phyloP scores from a whole-genome alignment of 164 flowering plant genomes.

The Annona squamosa region DNA sequence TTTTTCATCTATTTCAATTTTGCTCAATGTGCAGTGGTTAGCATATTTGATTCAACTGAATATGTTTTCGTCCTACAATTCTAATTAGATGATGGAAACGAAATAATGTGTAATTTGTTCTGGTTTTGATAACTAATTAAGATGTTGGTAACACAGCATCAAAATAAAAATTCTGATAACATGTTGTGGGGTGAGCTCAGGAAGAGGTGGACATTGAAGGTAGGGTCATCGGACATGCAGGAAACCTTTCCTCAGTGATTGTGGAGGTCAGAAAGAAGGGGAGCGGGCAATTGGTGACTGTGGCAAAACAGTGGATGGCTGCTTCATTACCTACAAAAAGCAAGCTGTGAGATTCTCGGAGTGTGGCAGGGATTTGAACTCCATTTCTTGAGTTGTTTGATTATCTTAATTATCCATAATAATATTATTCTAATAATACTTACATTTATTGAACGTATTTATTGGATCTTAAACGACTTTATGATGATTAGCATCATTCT shows the following conservation, averaged over 20 bases:
- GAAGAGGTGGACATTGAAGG: constrained; percentile 40
- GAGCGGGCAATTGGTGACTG: constrained; percentile 26
- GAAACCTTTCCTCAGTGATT: constrained; percentile 18
- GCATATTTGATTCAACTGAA: not conserved
- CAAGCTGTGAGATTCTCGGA: not conserved
- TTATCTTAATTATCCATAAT: no score
- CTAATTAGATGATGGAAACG: no score
- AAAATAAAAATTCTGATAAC: not conserved
- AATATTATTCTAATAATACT: no score
- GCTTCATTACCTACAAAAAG: not conserved
- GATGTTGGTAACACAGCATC: not conserved
- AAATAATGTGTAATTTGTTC: no score
- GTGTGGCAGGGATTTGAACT: no score
- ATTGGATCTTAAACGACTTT: no score
- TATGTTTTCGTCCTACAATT: no score
- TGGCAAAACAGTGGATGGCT: constrained; percentile 42
- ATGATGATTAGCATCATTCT: no score
- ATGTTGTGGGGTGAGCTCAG: constrained; percentile 9
- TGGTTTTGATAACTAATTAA: not conserved
- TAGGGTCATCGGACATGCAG: constrained; percentile 19
- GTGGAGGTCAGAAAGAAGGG: constrained; percentile 33
- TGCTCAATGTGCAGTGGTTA: not conserved
- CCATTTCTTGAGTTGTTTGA: no score
- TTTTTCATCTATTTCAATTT: not conserved
- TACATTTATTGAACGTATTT: no score